Conservation (phyloP, 1,139 yeast genomes). For the Chernovozyma aurita region DNA sequence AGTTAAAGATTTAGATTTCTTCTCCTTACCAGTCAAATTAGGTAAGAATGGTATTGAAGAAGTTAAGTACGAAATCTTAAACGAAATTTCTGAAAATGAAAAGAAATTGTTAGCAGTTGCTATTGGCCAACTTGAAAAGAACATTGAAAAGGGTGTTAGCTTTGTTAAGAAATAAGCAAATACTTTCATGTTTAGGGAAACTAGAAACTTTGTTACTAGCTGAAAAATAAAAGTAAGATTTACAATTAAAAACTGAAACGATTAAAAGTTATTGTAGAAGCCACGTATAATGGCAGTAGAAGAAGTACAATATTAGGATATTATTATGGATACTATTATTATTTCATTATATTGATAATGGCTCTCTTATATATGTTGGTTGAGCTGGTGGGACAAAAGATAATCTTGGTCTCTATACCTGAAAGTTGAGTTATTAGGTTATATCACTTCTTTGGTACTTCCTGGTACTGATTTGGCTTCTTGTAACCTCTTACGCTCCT, state of each 20-base stretch:
- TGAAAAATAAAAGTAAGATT: background rate
- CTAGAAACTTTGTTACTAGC: no score
- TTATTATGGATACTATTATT: no score
- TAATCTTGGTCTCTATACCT: no score
- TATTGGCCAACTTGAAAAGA: conserved; percentile 47
- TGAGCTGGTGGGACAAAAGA: no score
- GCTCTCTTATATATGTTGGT: no score
- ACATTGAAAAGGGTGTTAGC: conserved; percentile 57
- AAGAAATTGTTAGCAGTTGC: conserved; percentile 47
- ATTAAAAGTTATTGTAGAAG: background rate
- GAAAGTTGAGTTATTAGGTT: no score
- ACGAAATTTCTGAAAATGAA: conserved; percentile 35
- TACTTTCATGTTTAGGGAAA: background rate
- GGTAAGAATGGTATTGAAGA: conserved; percentile 39
- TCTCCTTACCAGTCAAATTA: conserved; percentile 59
- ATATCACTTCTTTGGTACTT: no score
- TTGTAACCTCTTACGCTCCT: conserved; percentile 38
- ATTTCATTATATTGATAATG: no score
- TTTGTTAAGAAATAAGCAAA: conserved; percentile 37
- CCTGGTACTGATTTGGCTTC: conserved; percentile 1
- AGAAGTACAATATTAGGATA: no score
- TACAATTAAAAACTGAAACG: background rate
- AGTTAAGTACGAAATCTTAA: conserved; percentile 33
- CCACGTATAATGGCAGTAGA: no score
- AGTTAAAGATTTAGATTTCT: conserved; percentile 45